Evolutionary conservation across 2,329 filamentous ascomycete species (phyloP), one percentile per base, ranked within the genome.

Genomic region (Rhynchosporium graminicola): DNA sequence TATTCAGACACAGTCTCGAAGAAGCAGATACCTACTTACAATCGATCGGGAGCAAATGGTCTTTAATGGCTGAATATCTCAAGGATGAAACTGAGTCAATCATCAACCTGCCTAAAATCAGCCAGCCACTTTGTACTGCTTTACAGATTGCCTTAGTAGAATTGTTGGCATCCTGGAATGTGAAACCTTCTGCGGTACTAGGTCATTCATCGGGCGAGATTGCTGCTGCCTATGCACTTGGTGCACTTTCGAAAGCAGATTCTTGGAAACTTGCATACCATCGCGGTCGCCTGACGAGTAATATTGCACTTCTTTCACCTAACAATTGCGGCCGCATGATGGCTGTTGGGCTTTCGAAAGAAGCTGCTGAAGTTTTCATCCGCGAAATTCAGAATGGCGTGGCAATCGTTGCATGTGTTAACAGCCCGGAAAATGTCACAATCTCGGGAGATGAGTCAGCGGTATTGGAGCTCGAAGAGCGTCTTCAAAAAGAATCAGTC

Each of bases 251-350:
- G 12, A 7, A 31, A 15, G 12, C 61, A 51, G 59, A 51, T 10
- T 64, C 68, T 2, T 61, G 60, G 50, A 61, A 62, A 36, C 50
- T 71, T 9, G 64, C 69, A 0, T 72, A 66, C 40, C 61, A 65
- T 51, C 57, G 70, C 8, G 70, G 70, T 10, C 40, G 33, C 13
- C 31, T 58, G 1, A 52, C 54, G 10, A 48, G 29, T 20, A 29
- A 28, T n/a, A 31, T 64, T 3, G 45, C 46, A 15, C 3, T 13
- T 69, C 69, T 61, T 60, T 68, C 57, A 67, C 70, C 57, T 10
- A 12, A 28, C 0, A 48, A 70, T 40, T 52, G 31, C 43, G 83
- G 83, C 0, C 73, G 77, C 10, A 86, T 86, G 84, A 76, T 84
- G 68, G 83, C 83, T 1, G 80, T 83, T 1, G 83, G 67, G 38